phyloP scores from a whole-genome alignment of 768 basidiomycete species.

The Collybia nuda region DNA sequence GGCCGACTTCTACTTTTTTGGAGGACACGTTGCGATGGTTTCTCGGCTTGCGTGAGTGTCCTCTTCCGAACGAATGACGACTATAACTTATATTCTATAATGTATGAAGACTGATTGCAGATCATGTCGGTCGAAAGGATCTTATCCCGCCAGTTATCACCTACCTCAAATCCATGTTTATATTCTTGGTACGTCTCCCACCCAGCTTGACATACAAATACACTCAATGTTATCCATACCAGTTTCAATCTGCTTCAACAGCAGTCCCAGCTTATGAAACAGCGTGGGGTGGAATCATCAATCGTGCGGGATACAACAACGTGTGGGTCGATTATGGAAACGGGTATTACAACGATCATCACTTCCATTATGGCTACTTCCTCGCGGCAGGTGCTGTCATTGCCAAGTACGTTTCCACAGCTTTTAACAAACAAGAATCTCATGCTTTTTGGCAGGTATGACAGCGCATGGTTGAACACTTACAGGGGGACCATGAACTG shows the following conservation, averaged over 20 bases:
- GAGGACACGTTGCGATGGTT: slow-evolving; percentile 23
- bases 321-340: slow-evolving; percentile 32
- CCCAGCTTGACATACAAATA: not conserved
- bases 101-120: slow-evolving; percentile 26
- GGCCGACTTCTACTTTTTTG: slow-evolving; percentile 33
- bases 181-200: slow-evolving; percentile 20
- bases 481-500: slow-evolving; percentile 22
- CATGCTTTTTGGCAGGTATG: slow-evolving; percentile 14
- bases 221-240: not conserved
- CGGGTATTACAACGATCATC: slow-evolving; percentile 34
- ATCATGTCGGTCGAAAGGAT: slow-evolving; percentile 28
- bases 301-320: slow-evolving; percentile 26
- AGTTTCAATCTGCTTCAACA: slow-evolving; percentile 18
- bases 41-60: slow-evolving; percentile 27
- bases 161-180: slow-evolving; percentile 22
- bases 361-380: slow-evolving; percentile 36
- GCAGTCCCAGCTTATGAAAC: slow-evolving; percentile 30
- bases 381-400: slow-evolving; percentile 28
- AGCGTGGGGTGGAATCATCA: slow-evolving; percentile 33
- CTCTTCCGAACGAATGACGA: not conserved
- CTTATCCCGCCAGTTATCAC: slow-evolving; percentile 24
- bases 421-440: not conserved
- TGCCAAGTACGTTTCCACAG: slow-evolving; percentile 21
- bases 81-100: not conserved
- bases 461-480: slow-evolving; percentile 23